These are phyloP conservation scores for Drosera capensis DNA, from an alignment of 148 eudicot genomes.

Conservation along the genomic window DNA sequence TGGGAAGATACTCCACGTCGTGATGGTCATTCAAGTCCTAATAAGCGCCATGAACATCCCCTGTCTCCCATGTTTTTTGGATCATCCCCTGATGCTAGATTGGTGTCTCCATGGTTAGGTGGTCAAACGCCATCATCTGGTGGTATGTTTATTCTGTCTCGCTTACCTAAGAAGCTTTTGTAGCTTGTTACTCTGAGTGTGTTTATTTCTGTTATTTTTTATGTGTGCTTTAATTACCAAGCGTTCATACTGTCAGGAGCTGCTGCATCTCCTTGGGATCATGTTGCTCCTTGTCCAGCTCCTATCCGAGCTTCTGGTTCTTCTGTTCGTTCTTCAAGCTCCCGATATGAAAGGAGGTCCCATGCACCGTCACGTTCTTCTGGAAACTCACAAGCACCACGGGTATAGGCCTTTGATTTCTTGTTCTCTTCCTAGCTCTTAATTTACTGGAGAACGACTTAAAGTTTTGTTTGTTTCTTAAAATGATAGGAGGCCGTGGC, in stretches of 20 bases:
- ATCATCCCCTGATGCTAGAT: slow-evolving; percentile 87
- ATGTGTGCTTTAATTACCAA: neutral
- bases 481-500: slow-evolving; percentile 17
- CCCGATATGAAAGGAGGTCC: slow-evolving; percentile 51
- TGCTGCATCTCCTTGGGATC: slow-evolving; percentile 88
- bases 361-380: slow-evolving; percentile 18
- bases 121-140: slow-evolving; percentile 48
- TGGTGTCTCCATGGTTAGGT: slow-evolving; percentile 90
- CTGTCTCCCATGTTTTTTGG: slow-evolving; percentile 87
- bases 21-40: slow-evolving; percentile 35
- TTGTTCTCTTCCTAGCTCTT: too few relatives aligned
- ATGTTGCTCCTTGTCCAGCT: slow-evolving; percentile 64
- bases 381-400: slow-evolving; percentile 18
- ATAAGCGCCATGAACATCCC: slow-evolving; percentile 49
- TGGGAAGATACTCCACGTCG: slow-evolving; percentile 88
- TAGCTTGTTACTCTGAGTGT: neutral
- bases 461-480: neutral
- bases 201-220: neutral
- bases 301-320: slow-evolving; percentile 93
- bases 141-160: neutral
- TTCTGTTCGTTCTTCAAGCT: slow-evolving; percentile 51
- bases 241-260: slow-evolving; percentile 15
- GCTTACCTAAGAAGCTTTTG: neutral
- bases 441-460: neutral
- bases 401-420: slow-evolving; percentile 24